These are phyloP conservation scores for Cenchrus fungigraminus DNA, from an alignment of 176 grass and related monocot species.

Conservation along the genomic window DNA sequence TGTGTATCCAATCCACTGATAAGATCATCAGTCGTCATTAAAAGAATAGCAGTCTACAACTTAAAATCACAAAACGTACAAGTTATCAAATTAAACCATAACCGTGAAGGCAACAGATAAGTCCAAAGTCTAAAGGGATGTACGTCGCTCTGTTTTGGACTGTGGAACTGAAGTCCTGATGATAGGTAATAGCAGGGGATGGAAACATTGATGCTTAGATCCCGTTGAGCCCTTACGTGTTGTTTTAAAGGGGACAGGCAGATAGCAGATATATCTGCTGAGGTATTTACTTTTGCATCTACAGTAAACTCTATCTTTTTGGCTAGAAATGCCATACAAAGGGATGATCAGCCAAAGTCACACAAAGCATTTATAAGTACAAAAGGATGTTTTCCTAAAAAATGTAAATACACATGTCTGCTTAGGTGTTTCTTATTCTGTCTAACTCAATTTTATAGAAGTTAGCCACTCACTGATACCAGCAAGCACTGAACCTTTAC, in stretches of 20 bases:
- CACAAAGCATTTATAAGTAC: conserved; percentile 1
- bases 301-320: not conserved
- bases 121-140: too few relatives aligned
- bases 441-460: too few relatives aligned
- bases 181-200: not conserved
- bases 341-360: not conserved
- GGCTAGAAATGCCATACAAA: not conserved
- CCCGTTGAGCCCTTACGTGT: not conserved
- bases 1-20: not conserved
- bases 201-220: conserved; percentile 5
- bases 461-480: conserved; percentile 12
- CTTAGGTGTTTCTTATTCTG: not conserved
- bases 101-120: too few relatives aligned
- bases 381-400: not conserved
- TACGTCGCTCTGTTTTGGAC: not conserved
- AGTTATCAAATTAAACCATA: not conserved
- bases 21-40: conserved; percentile 1
- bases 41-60: not conserved
- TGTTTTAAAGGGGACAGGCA: not conserved
- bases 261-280: not conserved
- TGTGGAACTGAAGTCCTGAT: not conserved
- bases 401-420: not conserved
- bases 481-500: conserved; percentile 8
- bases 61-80: not conserved
- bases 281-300: not conserved